Conservation (phyloP, 805 yeast species). For the Candida corydali region DNA sequence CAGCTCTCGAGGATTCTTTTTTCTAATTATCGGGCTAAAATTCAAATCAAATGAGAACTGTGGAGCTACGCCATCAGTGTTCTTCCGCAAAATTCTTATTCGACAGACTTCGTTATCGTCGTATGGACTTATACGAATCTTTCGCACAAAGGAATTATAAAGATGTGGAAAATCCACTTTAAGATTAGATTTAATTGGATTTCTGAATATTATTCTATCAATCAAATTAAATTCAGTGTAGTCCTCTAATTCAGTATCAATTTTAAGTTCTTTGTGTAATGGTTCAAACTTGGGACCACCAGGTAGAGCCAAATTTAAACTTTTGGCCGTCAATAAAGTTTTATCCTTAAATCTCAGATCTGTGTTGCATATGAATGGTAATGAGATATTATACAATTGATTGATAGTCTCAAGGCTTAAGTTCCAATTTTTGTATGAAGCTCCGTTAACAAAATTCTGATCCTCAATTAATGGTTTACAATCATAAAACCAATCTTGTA, state of each 20-base stretch:
- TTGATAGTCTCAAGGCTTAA: constrained; percentile 60
- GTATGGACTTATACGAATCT: constrained; percentile 60
- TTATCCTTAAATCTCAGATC: constrained; percentile 71
- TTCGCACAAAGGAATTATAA: constrained; percentile 72
- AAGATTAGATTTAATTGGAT: constrained; percentile 76
- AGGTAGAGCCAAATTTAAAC: constrained; percentile 80
- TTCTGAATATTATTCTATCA: constrained; percentile 80
- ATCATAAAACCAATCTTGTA: constrained; percentile 79
- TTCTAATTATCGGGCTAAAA: constrained; percentile 49
- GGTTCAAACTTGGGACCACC: constrained; percentile 98
- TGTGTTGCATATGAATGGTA: constrained; percentile 66
- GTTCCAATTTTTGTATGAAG: constrained; percentile 71
- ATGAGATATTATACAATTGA: constrained; percentile 59
- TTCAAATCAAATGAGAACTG: constrained; percentile 49
- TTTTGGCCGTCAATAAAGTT: constrained; percentile 86
- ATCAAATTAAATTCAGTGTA: constrained; percentile 86
- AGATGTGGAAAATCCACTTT: constrained; percentile 82
- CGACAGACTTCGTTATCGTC: no score
- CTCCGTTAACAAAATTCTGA: constrained; percentile 58
- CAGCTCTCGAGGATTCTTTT: constrained; percentile 6
- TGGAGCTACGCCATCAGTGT: no score
- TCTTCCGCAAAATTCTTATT: constrained; percentile 46
- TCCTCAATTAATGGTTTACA: constrained; percentile 66
- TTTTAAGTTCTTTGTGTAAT: constrained; percentile 55
- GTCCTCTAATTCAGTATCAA: constrained; percentile 64